phyloP scores from a whole-genome alignment of 345 rosid species.

The Aquilaria sinensis region DNA sequence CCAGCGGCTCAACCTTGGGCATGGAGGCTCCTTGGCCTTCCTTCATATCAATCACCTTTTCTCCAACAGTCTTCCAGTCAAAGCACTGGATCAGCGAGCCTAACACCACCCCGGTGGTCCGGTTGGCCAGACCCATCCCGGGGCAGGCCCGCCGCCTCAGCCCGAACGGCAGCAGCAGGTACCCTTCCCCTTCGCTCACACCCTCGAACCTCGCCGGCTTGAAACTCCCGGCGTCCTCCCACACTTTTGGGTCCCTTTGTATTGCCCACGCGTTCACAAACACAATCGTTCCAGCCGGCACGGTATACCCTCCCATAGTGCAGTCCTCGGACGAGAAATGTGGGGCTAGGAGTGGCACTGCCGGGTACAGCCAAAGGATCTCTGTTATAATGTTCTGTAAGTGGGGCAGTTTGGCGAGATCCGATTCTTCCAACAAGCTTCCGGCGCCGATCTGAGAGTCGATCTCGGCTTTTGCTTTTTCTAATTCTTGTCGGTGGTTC shows the following conservation, averaged over 20 bases:
- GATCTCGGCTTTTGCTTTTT: not conserved
- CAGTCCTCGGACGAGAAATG: not conserved
- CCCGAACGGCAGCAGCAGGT: not conserved
- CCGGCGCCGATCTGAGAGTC: not conserved
- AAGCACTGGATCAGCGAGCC: slow-evolving; percentile 1
- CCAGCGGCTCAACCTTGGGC: not conserved
- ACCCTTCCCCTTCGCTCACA: not conserved
- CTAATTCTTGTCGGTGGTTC: not conserved
- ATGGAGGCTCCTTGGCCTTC: not conserved
- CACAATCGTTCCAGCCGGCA: not conserved
- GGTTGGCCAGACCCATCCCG: not conserved
- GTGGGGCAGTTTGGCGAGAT: not conserved
- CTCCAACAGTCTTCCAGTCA: not conserved
- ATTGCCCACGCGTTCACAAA: not conserved
- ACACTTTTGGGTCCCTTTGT: too few relatives aligned
- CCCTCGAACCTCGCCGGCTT: not conserved
- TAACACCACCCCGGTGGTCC: not conserved
- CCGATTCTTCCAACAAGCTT: not conserved
- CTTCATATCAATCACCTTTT: not conserved
- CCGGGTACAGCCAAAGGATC: not conserved
- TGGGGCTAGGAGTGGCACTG: not conserved
- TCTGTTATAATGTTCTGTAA: slow-evolving; percentile 1
- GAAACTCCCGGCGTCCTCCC: not conserved
- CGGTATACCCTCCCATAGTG: not conserved
- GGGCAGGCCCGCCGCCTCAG: not conserved